Evolutionary conservation across 2,329 filamentous ascomycete genomes (phyloP), one percentile per base, ranked within the genome.

Genomic region (Colletotrichum costaricense): DNA sequence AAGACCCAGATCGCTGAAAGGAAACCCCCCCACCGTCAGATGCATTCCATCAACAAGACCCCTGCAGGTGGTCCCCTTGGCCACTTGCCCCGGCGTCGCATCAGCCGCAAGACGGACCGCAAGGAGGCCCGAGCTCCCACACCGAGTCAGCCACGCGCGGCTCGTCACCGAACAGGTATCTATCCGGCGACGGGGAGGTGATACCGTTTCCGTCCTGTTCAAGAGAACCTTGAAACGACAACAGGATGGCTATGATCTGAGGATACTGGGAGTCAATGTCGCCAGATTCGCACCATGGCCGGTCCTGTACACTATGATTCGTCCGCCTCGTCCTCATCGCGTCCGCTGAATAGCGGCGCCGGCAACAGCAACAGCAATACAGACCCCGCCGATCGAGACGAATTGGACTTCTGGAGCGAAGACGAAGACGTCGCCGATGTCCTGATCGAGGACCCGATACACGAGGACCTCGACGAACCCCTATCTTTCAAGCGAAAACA

Each of bases 401-500:
- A 91, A 69, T 79, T 86, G 75, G 84, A 86, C 78, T 79, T 86
- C 52, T 81, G 80, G 75, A 78, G 80, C 66, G 79, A 80, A 74
- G 84, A 87, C 76, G 83, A 87, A 74, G 74, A 80, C 74, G 75
- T 78, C 54, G 78, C 77, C 65, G 80, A 81, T 64, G 75, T 90
- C 46, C 84, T 92, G 66, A 84, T 83, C 56, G 86, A 90, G 60
- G 90, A 93, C 79, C 89, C 91, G 24, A 82, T 92, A 71, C 84
- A 85, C 67, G 82, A 85, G 63, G 83, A 86, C 56, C 79, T 89
- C 42, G 82, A 84, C 67, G 85, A 89, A 60, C 85, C 87, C 33
- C 83, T 93, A 66, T 93, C 92, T 42, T 95, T 94, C 84, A 94
- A 94, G 85, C 91, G 93, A 79, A 92, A 90, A 75, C 88, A 90